A percentile compares a stretch with the other conserved stretches of the same genome.
These are phyloP conservation scores for Ophiostoma montium DNA, from an alignment of 2,329 filamentous ascomycete genomes.

Conservation along the genomic window DNA sequence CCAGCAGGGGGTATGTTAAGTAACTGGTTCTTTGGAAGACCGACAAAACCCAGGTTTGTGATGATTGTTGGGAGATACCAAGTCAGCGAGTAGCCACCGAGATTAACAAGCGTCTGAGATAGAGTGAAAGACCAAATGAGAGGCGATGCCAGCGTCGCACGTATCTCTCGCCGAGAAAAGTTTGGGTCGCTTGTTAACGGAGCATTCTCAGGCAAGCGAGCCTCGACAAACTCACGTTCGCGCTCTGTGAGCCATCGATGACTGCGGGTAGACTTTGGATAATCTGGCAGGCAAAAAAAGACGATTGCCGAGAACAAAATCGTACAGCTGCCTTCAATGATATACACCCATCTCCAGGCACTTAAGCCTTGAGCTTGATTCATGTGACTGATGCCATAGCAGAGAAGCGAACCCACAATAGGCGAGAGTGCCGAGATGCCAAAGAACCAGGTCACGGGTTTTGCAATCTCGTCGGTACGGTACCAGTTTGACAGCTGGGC, in stretches of 20 bases:
- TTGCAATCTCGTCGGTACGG: constrained; percentile 28
- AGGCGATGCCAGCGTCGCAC: constrained; percentile 18
- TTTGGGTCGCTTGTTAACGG: constrained; percentile 17
- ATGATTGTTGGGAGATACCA: constrained; percentile 29
- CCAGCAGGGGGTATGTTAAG: constrained; percentile 30
- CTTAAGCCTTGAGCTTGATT: constrained; percentile 16
- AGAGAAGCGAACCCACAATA: constrained; percentile 21
- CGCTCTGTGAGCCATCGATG: constrained; percentile 7
- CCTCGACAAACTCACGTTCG: constrained; percentile 10
- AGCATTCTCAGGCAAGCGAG: constrained; percentile 7
- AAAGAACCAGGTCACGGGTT: constrained; percentile 29
- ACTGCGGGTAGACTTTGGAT: constrained; percentile 18
- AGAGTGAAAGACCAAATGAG: constrained; percentile 16
- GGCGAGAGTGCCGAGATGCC: constrained; percentile 22
- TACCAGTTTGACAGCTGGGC: constrained; percentile 33
- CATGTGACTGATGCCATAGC: constrained; percentile 19
- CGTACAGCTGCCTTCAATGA: constrained; percentile 29
- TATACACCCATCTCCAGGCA: constrained; percentile 25
- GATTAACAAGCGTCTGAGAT: constrained; percentile 22
- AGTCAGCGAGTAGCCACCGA: constrained; percentile 21
- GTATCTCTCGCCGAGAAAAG: constrained; percentile 23
- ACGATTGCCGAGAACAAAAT: constrained; percentile 25
- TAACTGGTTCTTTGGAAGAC: constrained; percentile 28
- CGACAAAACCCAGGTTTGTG: constrained; percentile 26
- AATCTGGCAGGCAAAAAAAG: constrained; percentile 28